Conservation (phyloP, 257 asterid genomes). For the Solanum medicagineum region DNA sequence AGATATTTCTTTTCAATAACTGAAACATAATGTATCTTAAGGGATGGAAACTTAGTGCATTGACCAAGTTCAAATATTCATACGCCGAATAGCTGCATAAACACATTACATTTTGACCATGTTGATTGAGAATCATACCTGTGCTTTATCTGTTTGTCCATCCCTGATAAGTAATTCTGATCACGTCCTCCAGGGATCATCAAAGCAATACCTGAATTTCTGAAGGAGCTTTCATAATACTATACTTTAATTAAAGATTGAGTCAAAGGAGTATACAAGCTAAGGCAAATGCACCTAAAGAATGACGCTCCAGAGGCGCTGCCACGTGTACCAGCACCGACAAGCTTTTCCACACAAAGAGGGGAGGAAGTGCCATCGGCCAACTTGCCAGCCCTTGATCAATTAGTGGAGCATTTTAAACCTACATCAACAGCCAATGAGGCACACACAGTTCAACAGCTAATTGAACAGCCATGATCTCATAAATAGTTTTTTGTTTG, state of each 20-base stretch:
- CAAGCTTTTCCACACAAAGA: neutral
- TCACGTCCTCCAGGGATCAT: neutral
- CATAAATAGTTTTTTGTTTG: neutral
- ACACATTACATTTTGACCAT: neutral
- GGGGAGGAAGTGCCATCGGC: neutral
- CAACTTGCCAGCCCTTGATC: neutral
- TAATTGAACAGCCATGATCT: neutral
- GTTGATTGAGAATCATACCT: neutral
- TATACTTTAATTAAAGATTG: neutral
- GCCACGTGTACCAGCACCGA: neutral
- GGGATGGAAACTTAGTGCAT: neutral
- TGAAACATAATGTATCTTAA: neutral
- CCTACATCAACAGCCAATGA: neutral
- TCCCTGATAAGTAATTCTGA: neutral
- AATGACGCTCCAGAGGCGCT: neutral
- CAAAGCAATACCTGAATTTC: neutral
- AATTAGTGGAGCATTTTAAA: neutral
- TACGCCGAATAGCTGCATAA: neutral
- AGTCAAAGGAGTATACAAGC: neutral
- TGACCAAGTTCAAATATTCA: neutral
- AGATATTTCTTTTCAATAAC: neutral
- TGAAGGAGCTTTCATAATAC: neutral
- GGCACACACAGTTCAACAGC: neutral
- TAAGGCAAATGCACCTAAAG: neutral
- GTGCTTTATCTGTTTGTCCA: neutral